phyloP scores from a whole-genome alignment of 805 yeast genomes.

The Alloascoidea hylecoeti region DNA sequence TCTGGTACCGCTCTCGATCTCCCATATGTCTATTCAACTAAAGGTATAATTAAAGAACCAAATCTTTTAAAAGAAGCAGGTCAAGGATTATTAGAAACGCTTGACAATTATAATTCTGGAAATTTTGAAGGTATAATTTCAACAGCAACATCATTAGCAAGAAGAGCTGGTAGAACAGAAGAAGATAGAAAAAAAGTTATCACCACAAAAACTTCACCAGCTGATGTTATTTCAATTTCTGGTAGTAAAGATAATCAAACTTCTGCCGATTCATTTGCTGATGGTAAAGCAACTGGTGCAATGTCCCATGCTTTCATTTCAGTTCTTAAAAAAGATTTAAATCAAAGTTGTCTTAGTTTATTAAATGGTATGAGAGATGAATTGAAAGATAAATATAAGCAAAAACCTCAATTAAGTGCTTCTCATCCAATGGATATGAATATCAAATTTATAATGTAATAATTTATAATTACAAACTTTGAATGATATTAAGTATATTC shows the following conservation, averaged over 20 bases:
- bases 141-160: too few relatives aligned
- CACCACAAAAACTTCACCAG: conserved; percentile 53
- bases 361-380: conserved; percentile 57
- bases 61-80: conserved; percentile 67
- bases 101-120: too few relatives aligned
- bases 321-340: conserved; percentile 44
- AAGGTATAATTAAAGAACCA: conserved; percentile 74
- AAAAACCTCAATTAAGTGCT: conserved; percentile 72
- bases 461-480: too few relatives aligned
- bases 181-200: too few relatives aligned
- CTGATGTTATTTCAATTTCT: conserved; percentile 62
- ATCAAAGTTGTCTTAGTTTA: conserved; percentile 55
- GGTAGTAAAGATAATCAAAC: conserved; percentile 83
- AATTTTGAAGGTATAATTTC: too few relatives aligned
- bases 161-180: too few relatives aligned
- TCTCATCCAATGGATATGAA: conserved; percentile 67
- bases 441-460: conserved; percentile 31
- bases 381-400: conserved; percentile 51
- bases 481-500: too few relatives aligned
- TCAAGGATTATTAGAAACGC: conserved; percentile 44
- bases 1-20: conserved; percentile 73
- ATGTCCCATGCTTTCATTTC: conserved; percentile 68
- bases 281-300: conserved; percentile 67
- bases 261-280: conserved; percentile 66
- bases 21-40: conserved; percentile 70